Evolutionary conservation across 2,329 filamentous ascomycete genomes (phyloP).

Genomic region (Aspergillus sclerotialis): DNA sequence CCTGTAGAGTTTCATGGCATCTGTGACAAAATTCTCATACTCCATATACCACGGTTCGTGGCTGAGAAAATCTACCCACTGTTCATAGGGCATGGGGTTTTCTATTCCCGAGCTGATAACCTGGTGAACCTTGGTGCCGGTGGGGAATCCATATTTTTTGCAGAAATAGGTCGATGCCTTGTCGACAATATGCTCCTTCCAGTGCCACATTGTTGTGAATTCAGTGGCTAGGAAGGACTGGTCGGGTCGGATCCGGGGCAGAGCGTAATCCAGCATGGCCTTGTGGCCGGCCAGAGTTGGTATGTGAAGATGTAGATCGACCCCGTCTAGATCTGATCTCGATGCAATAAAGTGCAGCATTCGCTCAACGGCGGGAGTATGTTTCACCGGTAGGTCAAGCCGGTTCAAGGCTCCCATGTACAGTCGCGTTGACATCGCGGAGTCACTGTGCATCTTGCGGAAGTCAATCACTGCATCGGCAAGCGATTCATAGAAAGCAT

Average conservation of each 20-base stretch:
- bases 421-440: slow-evolving; percentile 2
- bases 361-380: slow-evolving; percentile 6
- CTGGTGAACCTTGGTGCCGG: slow-evolving; percentile 3
- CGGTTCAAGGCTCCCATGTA: slow-evolving; percentile 11
- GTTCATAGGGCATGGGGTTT: slow-evolving; percentile 3
- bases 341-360: slow-evolving; percentile 8
- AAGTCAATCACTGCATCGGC: slow-evolving; percentile 7
- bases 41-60: slow-evolving; percentile 7
- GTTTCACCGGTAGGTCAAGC: slow-evolving; percentile 9
- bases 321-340: slow-evolving; percentile 6
- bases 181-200: slow-evolving; percentile 7
- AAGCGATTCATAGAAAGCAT: slow-evolving; percentile 8
- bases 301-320: slow-evolving; percentile 10
- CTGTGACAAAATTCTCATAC: slow-evolving; percentile 2
- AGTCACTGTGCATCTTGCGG: neutral
- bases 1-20: slow-evolving; percentile 8
- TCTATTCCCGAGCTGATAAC: slow-evolving; percentile 6
- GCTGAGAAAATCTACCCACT: slow-evolving; percentile 7
- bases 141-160: slow-evolving; percentile 3
- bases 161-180: slow-evolving; percentile 3
- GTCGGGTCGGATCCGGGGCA: slow-evolving; percentile 6
- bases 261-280: slow-evolving; percentile 7
- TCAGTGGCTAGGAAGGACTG: slow-evolving; percentile 9
- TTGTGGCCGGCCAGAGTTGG: slow-evolving; percentile 4
- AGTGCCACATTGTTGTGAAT: slow-evolving; percentile 10